These are phyloP conservation scores for Prunus mongolica DNA, from an alignment of 306 rosid species.

Conservation along the genomic window DNA sequence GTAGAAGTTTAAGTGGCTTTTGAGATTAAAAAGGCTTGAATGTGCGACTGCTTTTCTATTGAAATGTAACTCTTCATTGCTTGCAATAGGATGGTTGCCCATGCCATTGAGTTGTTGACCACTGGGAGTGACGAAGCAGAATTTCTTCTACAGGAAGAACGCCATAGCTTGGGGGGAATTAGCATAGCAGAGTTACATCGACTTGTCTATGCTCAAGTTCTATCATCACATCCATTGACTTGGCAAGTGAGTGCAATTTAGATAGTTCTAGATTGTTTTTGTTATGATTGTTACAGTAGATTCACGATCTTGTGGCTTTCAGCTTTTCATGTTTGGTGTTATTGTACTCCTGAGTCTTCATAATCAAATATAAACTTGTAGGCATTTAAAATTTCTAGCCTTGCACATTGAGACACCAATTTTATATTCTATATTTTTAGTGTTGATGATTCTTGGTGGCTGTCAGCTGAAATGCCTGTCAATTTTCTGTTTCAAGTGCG, in stretches of 20 bases:
- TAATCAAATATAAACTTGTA: not conserved
- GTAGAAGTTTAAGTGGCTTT: not conserved
- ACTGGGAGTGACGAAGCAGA: slow-evolving; percentile 89
- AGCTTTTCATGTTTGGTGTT: not conserved
- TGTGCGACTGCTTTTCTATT: slow-evolving; percentile 11
- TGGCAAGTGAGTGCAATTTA: slow-evolving; percentile 79
- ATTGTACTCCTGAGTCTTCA: not conserved
- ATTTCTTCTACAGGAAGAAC: slow-evolving; percentile 70
- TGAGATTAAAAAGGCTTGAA: not conserved
- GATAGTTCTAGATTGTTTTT: slow-evolving; percentile 5
- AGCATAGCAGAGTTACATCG: slow-evolving; percentile 86
- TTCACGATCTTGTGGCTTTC: not conserved
- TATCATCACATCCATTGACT: slow-evolving; percentile 79
- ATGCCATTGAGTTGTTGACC: slow-evolving; percentile 79
- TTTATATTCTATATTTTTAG: no score
- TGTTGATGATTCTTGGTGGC: not conserved
- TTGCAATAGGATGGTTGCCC: slow-evolving; percentile 82
- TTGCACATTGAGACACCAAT: not conserved
- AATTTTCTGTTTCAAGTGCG: not conserved
- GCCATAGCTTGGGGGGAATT: slow-evolving; percentile 73
- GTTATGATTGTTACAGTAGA: not conserved
- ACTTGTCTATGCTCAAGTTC: slow-evolving; percentile 87
- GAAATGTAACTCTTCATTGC: slow-evolving; percentile 19
- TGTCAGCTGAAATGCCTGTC: not conserved
- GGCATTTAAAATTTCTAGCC: not conserved